phyloP scores from a whole-genome alignment of 1,139 yeast genomes.

The Candida sp. region DNA sequence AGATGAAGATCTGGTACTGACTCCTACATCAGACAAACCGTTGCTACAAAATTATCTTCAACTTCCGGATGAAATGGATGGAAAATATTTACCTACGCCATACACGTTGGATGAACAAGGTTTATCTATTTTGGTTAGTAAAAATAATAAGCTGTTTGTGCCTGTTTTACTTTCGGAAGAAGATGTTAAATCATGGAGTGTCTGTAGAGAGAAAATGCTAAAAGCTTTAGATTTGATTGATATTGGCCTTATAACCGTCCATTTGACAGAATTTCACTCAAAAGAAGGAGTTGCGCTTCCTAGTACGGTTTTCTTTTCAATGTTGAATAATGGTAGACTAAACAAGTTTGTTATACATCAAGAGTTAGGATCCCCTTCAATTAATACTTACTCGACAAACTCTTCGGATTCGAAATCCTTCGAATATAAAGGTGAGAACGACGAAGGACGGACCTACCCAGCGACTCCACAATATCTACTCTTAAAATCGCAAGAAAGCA shows the following conservation, averaged over 20 bases:
- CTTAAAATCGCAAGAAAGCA: conserved; percentile 33
- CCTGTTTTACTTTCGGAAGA: conserved; percentile 34
- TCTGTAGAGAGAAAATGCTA: conserved; percentile 35
- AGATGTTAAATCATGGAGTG: conserved; percentile 13
- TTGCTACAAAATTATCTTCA: not conserved
- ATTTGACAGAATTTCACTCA: conserved; percentile 70
- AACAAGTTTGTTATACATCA: conserved; percentile 45
- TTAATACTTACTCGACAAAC: conserved; percentile 35
- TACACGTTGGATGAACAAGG: conserved; percentile 6
- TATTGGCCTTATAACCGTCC: conserved; percentile 45
- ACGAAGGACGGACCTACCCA: conserved; percentile 42
- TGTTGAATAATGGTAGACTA: conserved; percentile 28
- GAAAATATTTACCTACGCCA: conserved; percentile 27
- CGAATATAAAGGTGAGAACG: conserved; percentile 39
- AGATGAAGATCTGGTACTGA: not conserved
- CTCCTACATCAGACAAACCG: not conserved
- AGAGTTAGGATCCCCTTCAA: conserved; percentile 30
- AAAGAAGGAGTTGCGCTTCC: conserved; percentile 61
- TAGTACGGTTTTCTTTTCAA: conserved; percentile 37
- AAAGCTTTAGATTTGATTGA: conserved; percentile 38
- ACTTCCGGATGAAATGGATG: conserved; percentile 13
- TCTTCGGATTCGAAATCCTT: conserved; percentile 50
- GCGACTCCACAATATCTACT: conserved; percentile 61
- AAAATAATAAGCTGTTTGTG: conserved; percentile 52
- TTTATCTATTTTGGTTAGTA: conserved; percentile 49